Evolutionary conservation across 2,329 filamentous ascomycete genomes (phyloP).

Genomic region (Biscogniauxia mediterranea): DNA sequence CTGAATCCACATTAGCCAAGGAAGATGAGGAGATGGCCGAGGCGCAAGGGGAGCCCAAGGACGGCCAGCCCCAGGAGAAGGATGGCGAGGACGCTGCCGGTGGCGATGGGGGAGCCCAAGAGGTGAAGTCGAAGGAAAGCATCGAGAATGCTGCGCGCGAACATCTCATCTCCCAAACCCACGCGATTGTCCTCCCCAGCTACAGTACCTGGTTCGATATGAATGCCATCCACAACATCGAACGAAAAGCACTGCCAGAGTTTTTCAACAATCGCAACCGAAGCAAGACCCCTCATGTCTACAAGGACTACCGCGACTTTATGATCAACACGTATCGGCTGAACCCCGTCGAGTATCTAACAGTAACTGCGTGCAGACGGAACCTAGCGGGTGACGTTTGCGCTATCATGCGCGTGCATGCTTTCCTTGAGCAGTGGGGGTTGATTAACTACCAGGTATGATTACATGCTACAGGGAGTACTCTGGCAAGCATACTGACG

Average conservation of each 20-base stretch:
- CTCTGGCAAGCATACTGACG: constrained; percentile 27
- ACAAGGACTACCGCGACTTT: constrained; percentile 98
- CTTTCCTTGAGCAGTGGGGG: constrained; percentile 97
- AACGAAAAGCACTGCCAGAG: constrained; percentile 91
- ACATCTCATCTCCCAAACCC: constrained; percentile 89
- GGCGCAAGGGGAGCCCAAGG: constrained; percentile 52
- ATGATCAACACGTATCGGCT: constrained; percentile 99
- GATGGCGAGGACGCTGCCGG: constrained; percentile 46
- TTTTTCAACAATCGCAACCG: constrained; percentile 99
- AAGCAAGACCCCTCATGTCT: constrained; percentile 95
- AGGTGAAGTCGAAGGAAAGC: constrained; percentile 72
- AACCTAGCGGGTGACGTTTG: constrained; percentile 97
- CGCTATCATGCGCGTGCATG: constrained; percentile 98
- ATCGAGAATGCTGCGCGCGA: constrained; percentile 85
- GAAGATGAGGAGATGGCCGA: constrained; percentile 84
- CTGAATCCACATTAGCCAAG: constrained; percentile 57
- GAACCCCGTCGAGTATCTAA: constrained; percentile 94
- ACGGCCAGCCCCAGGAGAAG: constrained; percentile 40
- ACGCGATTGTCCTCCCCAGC: constrained; percentile 93
- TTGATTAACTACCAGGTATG: constrained; percentile 96
- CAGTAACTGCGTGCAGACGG: constrained; percentile 90
- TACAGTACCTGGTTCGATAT: constrained; percentile 99
- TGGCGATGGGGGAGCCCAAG: constrained; percentile 49
- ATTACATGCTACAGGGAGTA: background rate
- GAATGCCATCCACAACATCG: constrained; percentile 85